phyloP scores from a whole-genome alignment of 2,329 filamentous ascomycete species.

The Escovopsis sp. region DNA sequence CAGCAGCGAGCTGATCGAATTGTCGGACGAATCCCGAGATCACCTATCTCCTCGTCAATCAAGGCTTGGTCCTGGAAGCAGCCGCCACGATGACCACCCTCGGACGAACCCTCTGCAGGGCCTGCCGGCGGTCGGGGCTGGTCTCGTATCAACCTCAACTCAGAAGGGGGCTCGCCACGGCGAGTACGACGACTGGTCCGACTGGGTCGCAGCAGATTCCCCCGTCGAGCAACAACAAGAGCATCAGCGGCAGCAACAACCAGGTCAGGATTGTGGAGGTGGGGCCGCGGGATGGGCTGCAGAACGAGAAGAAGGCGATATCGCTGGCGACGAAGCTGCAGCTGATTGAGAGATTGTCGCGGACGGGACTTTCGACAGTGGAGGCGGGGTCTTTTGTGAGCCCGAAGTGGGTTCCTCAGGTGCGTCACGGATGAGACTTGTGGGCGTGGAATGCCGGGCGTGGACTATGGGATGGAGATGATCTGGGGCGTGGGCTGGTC shows the following conservation, averaged over 20 bases:
- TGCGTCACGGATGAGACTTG: no score
- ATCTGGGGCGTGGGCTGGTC: no score
- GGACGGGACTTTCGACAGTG: constrained; percentile 55
- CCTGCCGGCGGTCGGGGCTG: constrained; percentile 21
- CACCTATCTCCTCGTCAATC: no score
- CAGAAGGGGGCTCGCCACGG: constrained; percentile 25
- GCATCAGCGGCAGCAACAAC: no score
- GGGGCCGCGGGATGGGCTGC: constrained; percentile 70
- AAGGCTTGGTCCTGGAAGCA: no score
- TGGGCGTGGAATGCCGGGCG: no score
- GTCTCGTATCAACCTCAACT: constrained; percentile 10
- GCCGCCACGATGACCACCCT: constrained; percentile 21
- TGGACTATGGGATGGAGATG: no score
- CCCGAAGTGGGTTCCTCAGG: constrained; percentile 74
- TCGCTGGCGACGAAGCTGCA: constrained; percentile 60
- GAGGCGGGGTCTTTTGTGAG: constrained; percentile 73
- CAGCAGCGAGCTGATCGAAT: no score
- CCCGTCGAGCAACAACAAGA: no score
- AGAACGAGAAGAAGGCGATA: constrained; percentile 65
- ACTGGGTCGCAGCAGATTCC: constrained; percentile 10
- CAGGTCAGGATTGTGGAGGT: constrained; percentile 61
- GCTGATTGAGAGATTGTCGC: constrained; percentile 52
- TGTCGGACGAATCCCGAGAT: no score
- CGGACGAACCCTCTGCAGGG: constrained; percentile 23
- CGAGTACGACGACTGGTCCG: no score